phyloP scores from a whole-genome alignment of 805 yeast species.

The Suhomyces sp. region DNA sequence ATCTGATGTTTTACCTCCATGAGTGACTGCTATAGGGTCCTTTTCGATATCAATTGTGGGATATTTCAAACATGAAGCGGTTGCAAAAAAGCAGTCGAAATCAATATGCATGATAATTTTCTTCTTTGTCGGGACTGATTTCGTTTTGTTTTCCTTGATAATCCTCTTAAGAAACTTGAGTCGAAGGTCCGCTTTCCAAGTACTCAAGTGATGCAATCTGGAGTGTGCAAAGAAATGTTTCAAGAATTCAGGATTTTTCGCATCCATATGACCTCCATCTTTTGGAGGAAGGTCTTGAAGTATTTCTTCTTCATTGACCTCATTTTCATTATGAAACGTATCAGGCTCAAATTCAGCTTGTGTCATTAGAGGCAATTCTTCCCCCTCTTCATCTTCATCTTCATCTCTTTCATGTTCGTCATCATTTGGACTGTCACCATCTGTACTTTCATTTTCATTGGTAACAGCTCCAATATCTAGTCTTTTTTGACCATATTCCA shows the following conservation, averaged over 20 bases:
- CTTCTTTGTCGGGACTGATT: not conserved
- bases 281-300: not conserved
- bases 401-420: no score
- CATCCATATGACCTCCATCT: conserved; percentile 39
- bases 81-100: conserved; percentile 91
- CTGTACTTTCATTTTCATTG: conserved; percentile 4
- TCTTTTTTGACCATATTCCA: conserved; percentile 55
- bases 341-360: conserved; percentile 12
- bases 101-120: conserved; percentile 72
- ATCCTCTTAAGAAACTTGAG: conserved; percentile 56
- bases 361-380: conserved; percentile 10
- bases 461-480: conserved; percentile 16
- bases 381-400: conserved; percentile 1
- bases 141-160: conserved; percentile 20
- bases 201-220: conserved; percentile 82
- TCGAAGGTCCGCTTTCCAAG: conserved; percentile 78
- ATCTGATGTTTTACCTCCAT: conserved; percentile 65
- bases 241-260: conserved; percentile 77
- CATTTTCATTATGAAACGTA: conserved; percentile 5
- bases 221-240: conserved; percentile 73
- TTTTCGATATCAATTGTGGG: conserved; percentile 52
- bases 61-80: conserved; percentile 66
- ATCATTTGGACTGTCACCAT: conserved; percentile 3
- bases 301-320: not conserved
- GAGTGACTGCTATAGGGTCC: conserved; percentile 62